These are phyloP conservation scores for Xylariaceae sp. DNA, from an alignment of 2,329 filamentous ascomycete species.

Conservation along the genomic window DNA sequence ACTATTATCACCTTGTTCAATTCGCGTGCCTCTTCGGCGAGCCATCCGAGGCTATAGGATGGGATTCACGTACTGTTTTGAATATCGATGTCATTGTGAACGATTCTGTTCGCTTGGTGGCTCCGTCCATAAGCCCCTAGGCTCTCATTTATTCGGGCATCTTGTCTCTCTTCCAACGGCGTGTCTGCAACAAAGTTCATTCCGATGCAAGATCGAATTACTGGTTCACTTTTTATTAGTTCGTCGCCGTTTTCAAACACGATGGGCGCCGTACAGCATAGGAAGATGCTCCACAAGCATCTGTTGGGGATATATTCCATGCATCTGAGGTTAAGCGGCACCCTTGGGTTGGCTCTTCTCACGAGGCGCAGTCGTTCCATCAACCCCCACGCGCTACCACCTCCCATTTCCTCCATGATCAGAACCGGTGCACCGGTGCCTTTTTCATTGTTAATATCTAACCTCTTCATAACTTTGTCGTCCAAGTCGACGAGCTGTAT, in stretches of 20 bases:
- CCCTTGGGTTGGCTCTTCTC: rapidly evolving
- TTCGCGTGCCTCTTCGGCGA: neutral
- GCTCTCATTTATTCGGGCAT: neutral
- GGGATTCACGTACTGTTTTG: conserved; percentile 3
- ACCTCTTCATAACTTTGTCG: neutral
- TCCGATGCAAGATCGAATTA: conserved; percentile 8
- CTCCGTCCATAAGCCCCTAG: rapidly evolving
- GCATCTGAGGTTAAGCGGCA: neutral
- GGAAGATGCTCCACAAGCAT: conserved; percentile 14
- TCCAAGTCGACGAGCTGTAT: conserved; percentile 13
- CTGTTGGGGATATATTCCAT: conserved; percentile 14
- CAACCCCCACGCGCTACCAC: neutral
- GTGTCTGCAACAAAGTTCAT: too few relatives aligned
- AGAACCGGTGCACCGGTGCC: neutral
- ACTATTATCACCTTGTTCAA: conserved; percentile 1
- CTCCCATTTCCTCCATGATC: conserved; percentile 10
- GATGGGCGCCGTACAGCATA: conserved; percentile 8
- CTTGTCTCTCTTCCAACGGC: neutral
- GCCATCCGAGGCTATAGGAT: neutral
- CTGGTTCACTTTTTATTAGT: conserved; percentile 1
- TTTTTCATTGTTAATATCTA: conserved; percentile 8
- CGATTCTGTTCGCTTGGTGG: neutral
- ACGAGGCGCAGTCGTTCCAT: neutral
- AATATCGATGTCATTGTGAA: conserved; percentile 16
- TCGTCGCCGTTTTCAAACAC: neutral